phyloP scores from a whole-genome alignment of 768 basidiomycete species.

The Sarcodon aspratus region DNA sequence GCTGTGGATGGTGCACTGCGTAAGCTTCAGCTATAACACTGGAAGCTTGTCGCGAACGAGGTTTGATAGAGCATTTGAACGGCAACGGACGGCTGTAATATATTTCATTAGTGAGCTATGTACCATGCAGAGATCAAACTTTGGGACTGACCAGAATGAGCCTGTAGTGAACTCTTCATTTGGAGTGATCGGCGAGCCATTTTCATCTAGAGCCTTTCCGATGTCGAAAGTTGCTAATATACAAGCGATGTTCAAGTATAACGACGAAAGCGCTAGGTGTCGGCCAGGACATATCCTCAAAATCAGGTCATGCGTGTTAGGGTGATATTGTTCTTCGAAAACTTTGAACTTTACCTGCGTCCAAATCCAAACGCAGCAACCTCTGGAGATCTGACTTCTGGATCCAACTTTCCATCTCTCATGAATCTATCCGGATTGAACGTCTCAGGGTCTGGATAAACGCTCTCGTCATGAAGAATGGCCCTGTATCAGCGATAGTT shows the following conservation, averaged over 20 bases:
- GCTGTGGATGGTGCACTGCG: too few species aligned
- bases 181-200: not conserved
- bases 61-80: constrained; percentile 38
- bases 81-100: constrained; percentile 29
- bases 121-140: not conserved
- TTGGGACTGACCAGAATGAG: constrained; percentile 1
- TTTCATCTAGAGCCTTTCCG: constrained; percentile 1
- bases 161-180: not conserved
- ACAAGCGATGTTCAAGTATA: constrained; percentile 11
- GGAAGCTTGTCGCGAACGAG: constrained; percentile 21
- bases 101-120: not conserved
- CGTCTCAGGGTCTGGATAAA: constrained; percentile 19
- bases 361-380: constrained; percentile 22
- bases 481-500: constrained; percentile 16
- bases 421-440: constrained; percentile 31
- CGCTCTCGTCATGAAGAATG: constrained; percentile 25
- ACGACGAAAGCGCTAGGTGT: constrained; percentile 8
- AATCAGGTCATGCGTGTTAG: constrained; percentile 18
- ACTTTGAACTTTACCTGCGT: constrained; percentile 1
- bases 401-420: constrained; percentile 18
- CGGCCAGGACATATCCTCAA: constrained; percentile 13
- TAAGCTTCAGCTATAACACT: too few species aligned
- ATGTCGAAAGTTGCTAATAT: constrained; percentile 10
- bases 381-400: constrained; percentile 7
- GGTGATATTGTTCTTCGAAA: too few species aligned